Evolutionary conservation across 164 flowering plant genomes (phyloP).

Genomic region (Liquidambar formosana): DNA sequence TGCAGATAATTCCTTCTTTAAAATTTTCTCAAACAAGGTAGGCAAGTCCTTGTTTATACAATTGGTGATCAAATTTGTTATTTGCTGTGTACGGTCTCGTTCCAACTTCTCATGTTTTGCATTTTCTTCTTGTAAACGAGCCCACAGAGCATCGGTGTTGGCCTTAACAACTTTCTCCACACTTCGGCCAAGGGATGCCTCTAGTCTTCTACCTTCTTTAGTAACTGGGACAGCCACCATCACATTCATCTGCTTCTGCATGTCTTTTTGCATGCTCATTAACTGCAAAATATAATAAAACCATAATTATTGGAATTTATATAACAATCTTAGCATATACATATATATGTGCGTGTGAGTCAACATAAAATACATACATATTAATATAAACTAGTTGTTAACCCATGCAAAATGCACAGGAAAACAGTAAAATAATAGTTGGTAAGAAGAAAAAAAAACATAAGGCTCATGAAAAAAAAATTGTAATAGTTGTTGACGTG

Average conservation of each 20-base stretch:
- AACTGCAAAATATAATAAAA: slow-evolving; percentile 41
- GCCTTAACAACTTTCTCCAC: slow-evolving; percentile 73
- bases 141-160: slow-evolving; percentile 80
- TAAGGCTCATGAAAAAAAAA: too few relatives aligned
- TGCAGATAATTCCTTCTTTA: slow-evolving; percentile 79
- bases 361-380: background rate
- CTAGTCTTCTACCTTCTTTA: slow-evolving; percentile 80
- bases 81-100: slow-evolving; percentile 63
- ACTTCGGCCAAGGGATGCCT: slow-evolving; percentile 61
- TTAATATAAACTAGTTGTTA: too few relatives aligned
- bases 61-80: slow-evolving; percentile 53
- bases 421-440: too few relatives aligned
- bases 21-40: slow-evolving; percentile 52
- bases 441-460: too few relatives aligned
- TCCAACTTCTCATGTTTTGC: slow-evolving; percentile 59
- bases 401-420: too few relatives aligned
- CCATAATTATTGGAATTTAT: background rate
- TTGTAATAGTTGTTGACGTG: too few relatives aligned
- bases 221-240: slow-evolving; percentile 56
- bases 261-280: slow-evolving; percentile 63
- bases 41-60: slow-evolving; percentile 67
- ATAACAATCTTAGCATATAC: background rate
- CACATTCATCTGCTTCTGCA: slow-evolving; percentile 63
- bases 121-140: slow-evolving; percentile 79
- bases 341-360: background rate